Evolutionary conservation across 1,139 yeast species (phyloP).

Genomic region (Arxiozyma heterogenica): DNA sequence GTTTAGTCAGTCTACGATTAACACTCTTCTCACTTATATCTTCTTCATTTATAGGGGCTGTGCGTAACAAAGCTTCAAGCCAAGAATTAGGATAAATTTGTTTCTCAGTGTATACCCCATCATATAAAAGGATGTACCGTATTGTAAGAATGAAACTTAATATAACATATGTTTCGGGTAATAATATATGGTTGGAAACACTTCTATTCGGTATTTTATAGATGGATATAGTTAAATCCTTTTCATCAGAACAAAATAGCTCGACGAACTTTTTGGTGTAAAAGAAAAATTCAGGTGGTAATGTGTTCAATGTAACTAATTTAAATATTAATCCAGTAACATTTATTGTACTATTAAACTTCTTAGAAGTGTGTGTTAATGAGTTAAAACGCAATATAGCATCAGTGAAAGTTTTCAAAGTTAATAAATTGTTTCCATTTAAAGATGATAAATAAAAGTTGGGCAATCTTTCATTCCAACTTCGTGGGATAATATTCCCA

Average conservation of each 20-base stretch:
- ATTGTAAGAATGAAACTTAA: constrained; percentile 19
- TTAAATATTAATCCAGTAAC: constrained; percentile 18
- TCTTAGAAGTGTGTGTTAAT: constrained; percentile 15
- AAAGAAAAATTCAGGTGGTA: constrained; percentile 25
- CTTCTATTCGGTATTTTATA: neutral
- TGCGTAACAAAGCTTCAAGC: constrained; percentile 9
- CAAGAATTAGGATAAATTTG: constrained; percentile 11
- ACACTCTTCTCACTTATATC: constrained; percentile 8
- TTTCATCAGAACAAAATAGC: neutral
- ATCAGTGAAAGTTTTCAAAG: constrained; percentile 14
- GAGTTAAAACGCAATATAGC: constrained; percentile 13
- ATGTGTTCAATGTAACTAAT: constrained; percentile 12
- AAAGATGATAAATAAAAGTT: constrained; percentile 24
- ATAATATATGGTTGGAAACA: neutral
- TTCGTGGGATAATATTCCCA: constrained; percentile 18
- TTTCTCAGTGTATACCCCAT: constrained; percentile 8
- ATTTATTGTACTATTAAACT: constrained; percentile 11
- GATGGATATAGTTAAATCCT: constrained; percentile 8
- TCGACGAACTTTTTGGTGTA: constrained; percentile 13
- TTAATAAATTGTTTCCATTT: constrained; percentile 24
- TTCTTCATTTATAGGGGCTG: constrained; percentile 1
- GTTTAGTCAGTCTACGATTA: constrained; percentile 9
- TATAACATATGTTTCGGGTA: constrained; percentile 19
- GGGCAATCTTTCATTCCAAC: constrained; percentile 25
- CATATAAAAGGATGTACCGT: constrained; percentile 15